These are phyloP conservation scores for Brassica rapa DNA, from an alignment of 345 rosid genomes.

Conservation along the genomic window DNA sequence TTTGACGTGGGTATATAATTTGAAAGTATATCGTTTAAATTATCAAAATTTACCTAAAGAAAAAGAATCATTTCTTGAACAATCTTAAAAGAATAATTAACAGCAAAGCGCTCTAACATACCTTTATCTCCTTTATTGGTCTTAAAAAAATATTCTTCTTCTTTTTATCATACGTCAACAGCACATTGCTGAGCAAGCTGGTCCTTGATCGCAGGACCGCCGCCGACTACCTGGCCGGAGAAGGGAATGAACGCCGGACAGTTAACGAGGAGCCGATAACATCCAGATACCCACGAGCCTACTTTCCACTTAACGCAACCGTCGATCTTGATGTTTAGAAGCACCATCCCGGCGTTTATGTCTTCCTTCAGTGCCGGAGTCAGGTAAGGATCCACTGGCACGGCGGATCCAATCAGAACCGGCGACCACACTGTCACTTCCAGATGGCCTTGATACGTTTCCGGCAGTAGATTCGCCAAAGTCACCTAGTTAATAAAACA, in stretches of 20 bases:
- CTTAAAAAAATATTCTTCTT: neutral
- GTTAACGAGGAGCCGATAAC: conserved; percentile 58
- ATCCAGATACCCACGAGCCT: conserved; percentile 58
- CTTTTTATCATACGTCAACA: conserved; percentile 57
- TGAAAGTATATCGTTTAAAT: neutral
- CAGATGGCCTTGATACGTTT: conserved; percentile 46
- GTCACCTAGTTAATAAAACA: conserved; percentile 27
- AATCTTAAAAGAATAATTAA: neutral
- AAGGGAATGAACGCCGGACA: conserved; percentile 64
- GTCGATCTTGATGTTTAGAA: conserved; percentile 60
- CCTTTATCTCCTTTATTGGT: neutral
- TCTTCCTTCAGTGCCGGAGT: conserved; percentile 53
- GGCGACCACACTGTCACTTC: conserved; percentile 86
- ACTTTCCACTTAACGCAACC: conserved; percentile 89
- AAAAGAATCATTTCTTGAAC: neutral
- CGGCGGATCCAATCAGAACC: conserved; percentile 53
- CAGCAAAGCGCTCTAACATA: conserved; percentile 8
- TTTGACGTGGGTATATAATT: neutral
- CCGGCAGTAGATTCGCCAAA: conserved; percentile 37
- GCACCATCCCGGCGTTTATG: conserved; percentile 51
- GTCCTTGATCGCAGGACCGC: conserved; percentile 62
- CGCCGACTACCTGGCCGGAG: conserved; percentile 50
- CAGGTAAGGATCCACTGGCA: conserved; percentile 78
- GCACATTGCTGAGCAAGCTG: conserved; percentile 60
- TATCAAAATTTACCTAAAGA: neutral